Percentiles rank a stretch among this genome's conserved stretches.
These are phyloP conservation scores for Alternaria viburni DNA, from an alignment of 2,329 filamentous ascomycete species.

Conservation along the genomic window DNA sequence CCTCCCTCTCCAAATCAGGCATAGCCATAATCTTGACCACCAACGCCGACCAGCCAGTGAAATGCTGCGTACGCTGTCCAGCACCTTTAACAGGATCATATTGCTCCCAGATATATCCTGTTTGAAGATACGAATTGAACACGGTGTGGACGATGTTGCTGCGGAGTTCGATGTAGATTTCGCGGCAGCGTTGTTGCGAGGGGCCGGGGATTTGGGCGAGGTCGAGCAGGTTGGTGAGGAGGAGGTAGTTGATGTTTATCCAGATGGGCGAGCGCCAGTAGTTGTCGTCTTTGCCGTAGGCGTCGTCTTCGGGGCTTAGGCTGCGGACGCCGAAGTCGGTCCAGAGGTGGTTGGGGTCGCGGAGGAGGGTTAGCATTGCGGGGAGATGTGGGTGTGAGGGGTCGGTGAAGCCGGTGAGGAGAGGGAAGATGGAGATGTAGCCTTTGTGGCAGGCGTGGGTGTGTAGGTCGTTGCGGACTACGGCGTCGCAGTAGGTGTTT, in stretches of 20 bases:
- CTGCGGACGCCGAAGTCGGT: conserved; percentile 84
- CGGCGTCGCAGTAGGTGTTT: conserved; percentile 87
- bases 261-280: conserved; percentile 96
- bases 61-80: conserved; percentile 96
- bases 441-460: conserved; percentile 89
- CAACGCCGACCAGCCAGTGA: conserved; percentile 98
- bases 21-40: conserved; percentile 97
- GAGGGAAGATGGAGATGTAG: conserved; percentile 89
- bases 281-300: conserved; percentile 88
- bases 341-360: conserved; percentile 82
- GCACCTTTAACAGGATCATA: conserved; percentile 91
- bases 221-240: conserved; percentile 71
- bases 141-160: conserved; percentile 86
- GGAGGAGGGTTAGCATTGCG: conserved; percentile 75
- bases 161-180: conserved; percentile 77
- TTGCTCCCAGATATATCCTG: conserved; percentile 98
- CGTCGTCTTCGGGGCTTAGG: conserved; percentile 76
- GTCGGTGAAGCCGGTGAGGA: conserved; percentile 79
- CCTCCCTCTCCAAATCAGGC: conserved; percentile 65
- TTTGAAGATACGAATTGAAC: conserved; percentile 82
- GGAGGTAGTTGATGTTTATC: conserved; percentile 96
- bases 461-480: conserved; percentile 85
- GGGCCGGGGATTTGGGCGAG: conserved; percentile 61
- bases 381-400: conserved; percentile 75
- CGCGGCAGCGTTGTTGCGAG: conserved; percentile 66